Base-by-base conservation (phyloP, 1,139 yeast genomes). In the Wickerhamomyces sp. region DNA sequence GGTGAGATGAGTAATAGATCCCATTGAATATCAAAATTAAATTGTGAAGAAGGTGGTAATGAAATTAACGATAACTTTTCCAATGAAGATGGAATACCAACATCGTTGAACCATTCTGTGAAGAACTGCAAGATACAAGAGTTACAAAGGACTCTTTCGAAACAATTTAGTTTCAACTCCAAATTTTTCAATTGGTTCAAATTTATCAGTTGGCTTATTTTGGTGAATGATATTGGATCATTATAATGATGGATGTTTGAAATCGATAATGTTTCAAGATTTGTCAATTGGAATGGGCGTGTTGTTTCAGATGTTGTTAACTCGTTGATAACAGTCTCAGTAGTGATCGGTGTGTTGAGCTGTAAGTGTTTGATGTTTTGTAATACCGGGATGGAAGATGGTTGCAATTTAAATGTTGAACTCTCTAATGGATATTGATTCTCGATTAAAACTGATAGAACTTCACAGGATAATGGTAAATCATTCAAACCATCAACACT, bases 91-190 rank as follows among this genome's bases (percentile, higher is more conserved):
- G 21, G 24, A 3, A 20, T 36, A 20, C 32, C 27, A 16, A 17
- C 14, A 4, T 34, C 37, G 5, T 40, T 24, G 17, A 37, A 37
- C 58, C 58, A 54, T 11, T 51, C 44, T 12, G 37, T 26, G 35
- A 54, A 35, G 31, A 54, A 52, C 10, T 47, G 44, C 7, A 47
- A 15, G 5, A 52, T 33, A 30, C 57, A 54, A 5, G 31, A 26
- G 28, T 50, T 45, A 24, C 54, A 49, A 10, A 33, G 22, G n/a
- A 38, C 37, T 11, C 38, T 26, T 21, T 47, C 49, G 29, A 41
- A 33, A 36, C 57, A 53, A 16, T 44, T 52, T 10, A 44, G 26
- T 29, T 51, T 52, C 25, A 54, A 24, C 27, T 54, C 59, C 31
- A 54, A 40, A 18, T 47, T 37, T 28, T 39, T 35, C 3, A 53